phyloP scores from a whole-genome alignment of 1,284 basidiomycete genomes.

The Moniliophthora roreri region DNA sequence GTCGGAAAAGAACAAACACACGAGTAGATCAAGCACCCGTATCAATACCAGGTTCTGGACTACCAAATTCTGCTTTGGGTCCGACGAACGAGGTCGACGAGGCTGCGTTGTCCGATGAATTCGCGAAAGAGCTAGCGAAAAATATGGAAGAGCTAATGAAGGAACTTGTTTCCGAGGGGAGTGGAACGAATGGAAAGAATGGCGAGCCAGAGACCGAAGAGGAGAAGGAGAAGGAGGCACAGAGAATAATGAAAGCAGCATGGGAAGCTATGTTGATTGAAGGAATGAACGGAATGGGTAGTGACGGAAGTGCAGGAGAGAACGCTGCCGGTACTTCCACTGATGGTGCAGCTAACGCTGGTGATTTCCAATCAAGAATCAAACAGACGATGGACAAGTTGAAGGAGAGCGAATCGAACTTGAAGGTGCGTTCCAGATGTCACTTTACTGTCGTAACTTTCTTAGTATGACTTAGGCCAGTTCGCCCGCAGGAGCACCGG shows the following conservation, averaged over 20 bases:
- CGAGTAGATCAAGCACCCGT: conserved; percentile 38
- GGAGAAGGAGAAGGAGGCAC: conserved; percentile 37
- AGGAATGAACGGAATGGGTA: conserved; percentile 54
- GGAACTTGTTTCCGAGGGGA: conserved; percentile 46
- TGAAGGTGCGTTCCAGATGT: conserved; percentile 32
- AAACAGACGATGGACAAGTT: conserved; percentile 80
- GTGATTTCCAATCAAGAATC: conserved; percentile 75
- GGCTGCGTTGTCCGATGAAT: conserved; percentile 47
- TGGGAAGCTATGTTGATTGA: conserved; percentile 80
- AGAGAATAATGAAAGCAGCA: conserved; percentile 56
- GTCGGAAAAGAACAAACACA: conserved; percentile 37
- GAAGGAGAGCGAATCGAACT: conserved; percentile 66
- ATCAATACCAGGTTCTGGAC: conserved; percentile 32
- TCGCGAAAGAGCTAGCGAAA: conserved; percentile 72
- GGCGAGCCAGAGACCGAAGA: conserved; percentile 24
- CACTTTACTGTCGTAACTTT: conserved; percentile 6
- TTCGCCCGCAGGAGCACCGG: conserved; percentile 27
- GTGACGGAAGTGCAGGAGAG: conserved; percentile 20
- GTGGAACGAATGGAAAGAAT: conserved; percentile 22
- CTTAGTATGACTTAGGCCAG: conserved; percentile 20
- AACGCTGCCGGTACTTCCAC: conserved; percentile 57
- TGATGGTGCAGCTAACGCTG: conserved; percentile 57
- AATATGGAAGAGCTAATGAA: conserved; percentile 87
- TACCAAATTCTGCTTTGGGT: conserved; percentile 19
- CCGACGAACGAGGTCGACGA: conserved; percentile 33